Evolutionary conservation across 1,284 basidiomycete species (phyloP).

Genomic region (Rhodotorula sp.): DNA sequence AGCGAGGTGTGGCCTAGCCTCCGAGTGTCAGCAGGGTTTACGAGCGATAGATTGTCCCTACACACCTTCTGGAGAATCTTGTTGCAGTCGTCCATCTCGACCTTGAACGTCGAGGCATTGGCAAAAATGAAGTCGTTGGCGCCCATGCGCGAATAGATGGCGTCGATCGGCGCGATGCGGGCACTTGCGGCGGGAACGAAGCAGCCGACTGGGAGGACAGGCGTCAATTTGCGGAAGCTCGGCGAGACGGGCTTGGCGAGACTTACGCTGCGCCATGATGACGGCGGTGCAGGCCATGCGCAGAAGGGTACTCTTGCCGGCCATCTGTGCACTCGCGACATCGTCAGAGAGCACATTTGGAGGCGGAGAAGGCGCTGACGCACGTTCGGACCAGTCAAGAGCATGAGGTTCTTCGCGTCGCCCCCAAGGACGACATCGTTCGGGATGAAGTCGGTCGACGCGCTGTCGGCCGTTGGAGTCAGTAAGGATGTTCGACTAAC

Average conservation of each 20-base stretch:
- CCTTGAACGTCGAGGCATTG: slow-evolving; percentile 91
- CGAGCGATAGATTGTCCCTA: neutral
- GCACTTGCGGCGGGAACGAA: slow-evolving; percentile 84
- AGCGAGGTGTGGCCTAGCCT: slow-evolving; percentile 77
- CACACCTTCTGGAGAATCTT: slow-evolving; percentile 59
- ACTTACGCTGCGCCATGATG: slow-evolving; percentile 43
- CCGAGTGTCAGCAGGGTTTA: neutral
- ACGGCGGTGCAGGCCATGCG: slow-evolving; percentile 70
- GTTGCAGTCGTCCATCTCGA: slow-evolving; percentile 77
- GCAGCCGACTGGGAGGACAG: slow-evolving; percentile 68
- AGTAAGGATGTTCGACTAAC: neutral
- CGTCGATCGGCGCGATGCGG: slow-evolving; percentile 81
- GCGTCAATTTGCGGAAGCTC: neutral
- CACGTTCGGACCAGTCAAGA: slow-evolving; percentile 93
- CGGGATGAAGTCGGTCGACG: slow-evolving; percentile 74
- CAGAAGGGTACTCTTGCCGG: slow-evolving; percentile 58
- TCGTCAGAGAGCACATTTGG: slow-evolving; percentile 64
- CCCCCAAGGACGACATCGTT: slow-evolving; percentile 86
- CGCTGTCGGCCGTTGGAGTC: slow-evolving; percentile 28
- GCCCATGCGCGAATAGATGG: slow-evolving; percentile 96
- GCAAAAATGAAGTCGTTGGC: slow-evolving; percentile 96
- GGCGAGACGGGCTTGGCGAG: neutral
- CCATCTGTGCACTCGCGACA: slow-evolving; percentile 40
- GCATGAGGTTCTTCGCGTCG: slow-evolving; percentile 70
- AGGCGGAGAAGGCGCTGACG: too few species aligned